Conservation (phyloP, 179 eudicot genomes). For the Patellifolia procumbens region DNA sequence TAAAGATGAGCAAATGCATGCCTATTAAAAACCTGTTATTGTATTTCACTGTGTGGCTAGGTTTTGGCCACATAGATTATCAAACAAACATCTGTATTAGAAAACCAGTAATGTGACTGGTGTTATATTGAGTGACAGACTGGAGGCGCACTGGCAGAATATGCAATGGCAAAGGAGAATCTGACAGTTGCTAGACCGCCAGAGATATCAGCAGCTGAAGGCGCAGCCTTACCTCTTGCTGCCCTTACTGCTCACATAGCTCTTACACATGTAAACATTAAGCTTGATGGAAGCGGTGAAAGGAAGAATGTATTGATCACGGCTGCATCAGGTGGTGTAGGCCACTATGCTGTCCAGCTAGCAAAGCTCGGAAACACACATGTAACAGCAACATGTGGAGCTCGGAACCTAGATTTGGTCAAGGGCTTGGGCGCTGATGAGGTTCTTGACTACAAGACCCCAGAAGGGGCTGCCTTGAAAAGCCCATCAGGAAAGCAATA, state of each 20-base stretch:
- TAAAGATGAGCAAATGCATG: too few species aligned
- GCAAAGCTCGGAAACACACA: constrained; percentile 64
- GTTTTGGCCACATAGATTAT: not conserved
- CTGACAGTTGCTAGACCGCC: constrained; percentile 45
- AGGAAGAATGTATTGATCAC: constrained; percentile 53
- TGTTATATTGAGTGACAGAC: constrained; percentile 31
- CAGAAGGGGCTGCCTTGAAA: constrained; percentile 50
- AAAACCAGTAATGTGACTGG: not conserved
- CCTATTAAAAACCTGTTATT: too few species aligned
- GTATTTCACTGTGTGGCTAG: too few species aligned
- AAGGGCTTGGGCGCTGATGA: constrained; percentile 67
- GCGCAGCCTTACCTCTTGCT: constrained; percentile 47
- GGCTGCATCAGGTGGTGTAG: constrained; percentile 74
- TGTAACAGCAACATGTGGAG: constrained; percentile 70
- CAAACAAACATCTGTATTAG: too few species aligned
- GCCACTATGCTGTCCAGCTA: constrained; percentile 63
- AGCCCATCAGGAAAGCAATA: constrained; percentile 62
- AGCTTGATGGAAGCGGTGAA: constrained; percentile 44
- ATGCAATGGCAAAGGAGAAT: constrained; percentile 46
- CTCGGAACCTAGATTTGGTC: constrained; percentile 56
- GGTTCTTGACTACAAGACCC: constrained; percentile 60
- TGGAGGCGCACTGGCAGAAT: constrained; percentile 69
- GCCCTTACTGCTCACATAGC: constrained; percentile 53
- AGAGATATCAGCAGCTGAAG: constrained; percentile 58
- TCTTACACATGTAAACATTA: constrained; percentile 45